phyloP scores from a whole-genome alignment of 345 rosid genomes.

The Bruguiera parviflora region DNA sequence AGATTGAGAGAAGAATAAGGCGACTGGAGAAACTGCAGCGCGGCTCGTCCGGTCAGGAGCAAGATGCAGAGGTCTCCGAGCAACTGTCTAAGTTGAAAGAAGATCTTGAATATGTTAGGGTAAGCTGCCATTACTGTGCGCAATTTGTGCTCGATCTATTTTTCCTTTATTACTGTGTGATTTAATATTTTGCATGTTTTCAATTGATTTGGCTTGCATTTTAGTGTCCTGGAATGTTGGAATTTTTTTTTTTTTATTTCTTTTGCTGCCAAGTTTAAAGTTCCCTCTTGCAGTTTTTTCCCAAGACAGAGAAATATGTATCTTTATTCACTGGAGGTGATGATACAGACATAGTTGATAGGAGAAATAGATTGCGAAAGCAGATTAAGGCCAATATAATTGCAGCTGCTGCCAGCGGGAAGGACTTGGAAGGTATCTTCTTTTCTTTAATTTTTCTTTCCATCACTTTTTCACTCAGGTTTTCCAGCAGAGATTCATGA shows the following conservation, averaged over 20 bases:
- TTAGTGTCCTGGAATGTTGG: background rate
- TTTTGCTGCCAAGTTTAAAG: background rate
- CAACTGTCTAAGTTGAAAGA: conserved; percentile 85
- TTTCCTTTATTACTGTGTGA: too few species aligned
- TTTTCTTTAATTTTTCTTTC: background rate
- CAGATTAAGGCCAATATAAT: conserved; percentile 88
- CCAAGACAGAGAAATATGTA: conserved; percentile 94
- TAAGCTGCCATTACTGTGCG: conserved; percentile 21
- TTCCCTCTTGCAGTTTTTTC: conserved; percentile 64
- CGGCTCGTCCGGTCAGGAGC: conserved; percentile 59
- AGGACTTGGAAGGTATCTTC: conserved; percentile 89
- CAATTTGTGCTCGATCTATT: background rate
- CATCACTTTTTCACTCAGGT: background rate
- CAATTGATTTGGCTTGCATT: background rate
- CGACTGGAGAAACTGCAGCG: conserved; percentile 94
- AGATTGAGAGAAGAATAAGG: conserved; percentile 79
- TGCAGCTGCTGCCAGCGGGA: conserved; percentile 96
- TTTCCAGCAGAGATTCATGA: background rate
- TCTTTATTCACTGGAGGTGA: conserved; percentile 85
- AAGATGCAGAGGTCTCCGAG: conserved; percentile 57
- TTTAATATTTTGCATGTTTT: background rate
- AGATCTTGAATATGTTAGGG: conserved; percentile 98
- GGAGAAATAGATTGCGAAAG: conserved; percentile 82
- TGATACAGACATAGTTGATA: conserved; percentile 55
- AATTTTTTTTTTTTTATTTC: background rate